Conservation (phyloP, 2,329 filamentous ascomycete species). For the Teratosphaeria destructans region DNA sequence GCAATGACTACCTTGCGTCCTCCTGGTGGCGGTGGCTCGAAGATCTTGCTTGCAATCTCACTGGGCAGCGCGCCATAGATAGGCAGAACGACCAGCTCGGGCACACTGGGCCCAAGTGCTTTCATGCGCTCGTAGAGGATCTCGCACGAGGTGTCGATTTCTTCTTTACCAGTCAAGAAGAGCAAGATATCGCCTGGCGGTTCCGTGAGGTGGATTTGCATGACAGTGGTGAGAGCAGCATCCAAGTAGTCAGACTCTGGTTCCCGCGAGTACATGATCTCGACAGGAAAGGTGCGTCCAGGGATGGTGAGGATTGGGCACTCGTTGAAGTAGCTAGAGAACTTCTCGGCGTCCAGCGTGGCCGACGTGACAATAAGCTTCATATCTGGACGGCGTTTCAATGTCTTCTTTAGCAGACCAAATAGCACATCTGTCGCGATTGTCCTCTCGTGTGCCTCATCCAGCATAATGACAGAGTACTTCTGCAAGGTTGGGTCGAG, state of each 20-base stretch:
- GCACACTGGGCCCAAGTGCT: conserved; percentile 77
- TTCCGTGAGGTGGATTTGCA: conserved; percentile 95
- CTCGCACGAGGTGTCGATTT: conserved; percentile 92
- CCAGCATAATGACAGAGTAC: conserved; percentile 95
- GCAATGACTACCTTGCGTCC: conserved; percentile 91
- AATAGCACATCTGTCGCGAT: conserved; percentile 95
- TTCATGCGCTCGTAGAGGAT: conserved; percentile 95
- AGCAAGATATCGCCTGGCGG: conserved; percentile 89
- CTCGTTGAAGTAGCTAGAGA: conserved; percentile 89
- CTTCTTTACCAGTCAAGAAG: conserved; percentile 93
- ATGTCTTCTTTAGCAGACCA: conserved; percentile 82
- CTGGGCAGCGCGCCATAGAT: conserved; percentile 92
- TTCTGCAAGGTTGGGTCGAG: conserved; percentile 79
- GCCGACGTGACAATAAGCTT: conserved; percentile 96
- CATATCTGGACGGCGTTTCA: conserved; percentile 74
- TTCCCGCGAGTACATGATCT: conserved; percentile 89
- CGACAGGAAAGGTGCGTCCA: conserved; percentile 87
- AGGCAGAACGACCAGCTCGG: conserved; percentile 82
- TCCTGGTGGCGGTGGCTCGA: conserved; percentile 81
- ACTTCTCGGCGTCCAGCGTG: conserved; percentile 93
- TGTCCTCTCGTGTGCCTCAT: conserved; percentile 95
- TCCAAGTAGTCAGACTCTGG: conserved; percentile 95
- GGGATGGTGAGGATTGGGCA: conserved; percentile 96
- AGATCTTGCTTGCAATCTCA: conserved; percentile 89
- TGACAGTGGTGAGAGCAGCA: conserved; percentile 85